These are phyloP conservation scores for Scheffersomyces quercinus DNA, from an alignment of 1,139 yeast genomes.

Conservation along the genomic window DNA sequence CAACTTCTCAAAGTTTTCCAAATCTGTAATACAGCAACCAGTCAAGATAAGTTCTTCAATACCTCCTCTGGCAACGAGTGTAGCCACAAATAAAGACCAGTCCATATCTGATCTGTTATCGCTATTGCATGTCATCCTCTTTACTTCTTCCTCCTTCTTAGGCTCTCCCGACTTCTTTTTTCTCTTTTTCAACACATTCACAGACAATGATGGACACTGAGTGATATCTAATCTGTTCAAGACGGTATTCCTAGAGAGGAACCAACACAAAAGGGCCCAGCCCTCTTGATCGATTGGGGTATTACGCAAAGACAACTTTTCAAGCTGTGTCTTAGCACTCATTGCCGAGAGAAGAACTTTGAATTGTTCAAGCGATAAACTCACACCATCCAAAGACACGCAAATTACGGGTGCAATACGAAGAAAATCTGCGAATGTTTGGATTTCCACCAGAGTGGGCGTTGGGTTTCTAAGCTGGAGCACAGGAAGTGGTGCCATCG, in stretches of 20 bases:
- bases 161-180: slow-evolving; percentile 25
- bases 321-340: slow-evolving; percentile 59
- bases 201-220: slow-evolving; percentile 63
- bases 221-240: slow-evolving; percentile 64
- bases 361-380: slow-evolving; percentile 63
- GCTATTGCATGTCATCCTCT: slow-evolving; percentile 59
- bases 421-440: slow-evolving; percentile 73
- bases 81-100: slow-evolving; percentile 71
- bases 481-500: slow-evolving; percentile 66
- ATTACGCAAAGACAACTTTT: slow-evolving; percentile 68
- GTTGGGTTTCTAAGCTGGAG: slow-evolving; percentile 68
- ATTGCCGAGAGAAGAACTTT: slow-evolving; percentile 61
- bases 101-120: slow-evolving; percentile 71
- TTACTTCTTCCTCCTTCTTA: slow-evolving; percentile 26
- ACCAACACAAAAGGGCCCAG: slow-evolving; percentile 72
- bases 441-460: slow-evolving; percentile 72
- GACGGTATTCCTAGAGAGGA: slow-evolving; percentile 59
- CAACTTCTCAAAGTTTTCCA: slow-evolving; percentile 55
- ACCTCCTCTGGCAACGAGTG: slow-evolving; percentile 67
- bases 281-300: slow-evolving; percentile 69
- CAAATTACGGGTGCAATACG: slow-evolving; percentile 73
- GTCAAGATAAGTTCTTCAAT: slow-evolving; percentile 70
- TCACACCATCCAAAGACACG: slow-evolving; percentile 69
- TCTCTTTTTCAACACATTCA: slow-evolving; percentile 53
- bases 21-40: slow-evolving; percentile 67